These are phyloP conservation scores for Cutaneotrichosporon daszewskae DNA, from an alignment of 1,284 basidiomycete genomes.

Conservation along the genomic window DNA sequence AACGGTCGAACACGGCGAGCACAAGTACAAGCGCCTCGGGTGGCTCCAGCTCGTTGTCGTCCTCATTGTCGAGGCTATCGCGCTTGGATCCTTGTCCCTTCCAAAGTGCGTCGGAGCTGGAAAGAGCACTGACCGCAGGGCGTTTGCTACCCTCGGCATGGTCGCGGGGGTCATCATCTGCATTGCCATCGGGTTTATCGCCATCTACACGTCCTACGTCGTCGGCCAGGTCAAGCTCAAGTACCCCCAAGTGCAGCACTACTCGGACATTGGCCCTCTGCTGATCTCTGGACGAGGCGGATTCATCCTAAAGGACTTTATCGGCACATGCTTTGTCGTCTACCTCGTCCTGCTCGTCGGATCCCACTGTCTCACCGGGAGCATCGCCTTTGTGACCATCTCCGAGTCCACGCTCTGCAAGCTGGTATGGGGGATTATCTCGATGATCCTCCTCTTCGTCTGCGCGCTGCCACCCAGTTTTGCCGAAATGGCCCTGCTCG, in stretches of 20 bases:
- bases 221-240: slow-evolving; percentile 20
- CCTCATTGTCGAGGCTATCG: slow-evolving; percentile 17
- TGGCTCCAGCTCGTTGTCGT: slow-evolving; percentile 19
- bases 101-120: slow-evolving; percentile 10
- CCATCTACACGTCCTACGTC: slow-evolving; percentile 17
- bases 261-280: slow-evolving; percentile 14
- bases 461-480: slow-evolving; percentile 14
- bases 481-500: slow-evolving; percentile 30
- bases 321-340: slow-evolving; percentile 7
- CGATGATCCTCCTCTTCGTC: slow-evolving; percentile 14
- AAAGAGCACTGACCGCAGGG: slow-evolving; percentile 4
- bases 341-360: slow-evolving; percentile 17
- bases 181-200: slow-evolving; percentile 12
- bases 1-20: slow-evolving; percentile 7
- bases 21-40: slow-evolving; percentile 18
- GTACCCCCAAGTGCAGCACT: slow-evolving; percentile 16
- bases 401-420: slow-evolving; percentile 7
- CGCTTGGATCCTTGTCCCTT: slow-evolving; percentile 14
- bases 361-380: slow-evolving; percentile 14
- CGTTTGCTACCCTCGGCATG: slow-evolving; percentile 14
- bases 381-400: slow-evolving; percentile 14
- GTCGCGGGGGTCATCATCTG: slow-evolving; percentile 12
- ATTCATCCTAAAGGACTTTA: neutral
- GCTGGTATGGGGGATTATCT: slow-evolving; percentile 11
- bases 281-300: slow-evolving; percentile 4